Base-by-base conservation (phyloP, 2,329 filamentous ascomycete species). In the Paecilomyces niveus region DNA sequence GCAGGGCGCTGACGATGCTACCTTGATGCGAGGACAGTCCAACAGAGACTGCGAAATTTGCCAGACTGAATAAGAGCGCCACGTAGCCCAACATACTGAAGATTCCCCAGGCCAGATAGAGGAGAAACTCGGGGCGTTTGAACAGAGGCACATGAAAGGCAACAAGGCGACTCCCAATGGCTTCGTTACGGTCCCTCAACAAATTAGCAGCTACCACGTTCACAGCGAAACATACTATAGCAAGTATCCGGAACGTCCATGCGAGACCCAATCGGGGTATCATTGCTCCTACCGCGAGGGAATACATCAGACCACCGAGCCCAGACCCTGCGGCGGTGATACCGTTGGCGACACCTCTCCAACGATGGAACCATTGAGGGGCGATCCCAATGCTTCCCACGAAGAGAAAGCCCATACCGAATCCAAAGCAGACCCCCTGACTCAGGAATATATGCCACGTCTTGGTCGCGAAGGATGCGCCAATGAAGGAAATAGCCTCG, bases 51-150 rank as follows among this genome's bases (percentile, higher is more conserved):
- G 84, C 84, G 65, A 86, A 89, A 59, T 82, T 85, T 1, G 86
- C 82, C 8, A 89, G 70, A 2, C 81, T 85, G 72, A 87, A 89
- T 1, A 88, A 75, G 1, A 89, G 70, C 0, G 85, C 82, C 21
- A 87, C 82, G 62, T 89, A 89, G 5, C 83, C 86, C 5, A 89
- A 73, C 79, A 87, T 84, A 55, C 79, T 84, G 61, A 87, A 77
- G 59, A 83, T 78, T 0, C 83, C 85, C 74, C 83, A 89, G 3
- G 86, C 85, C 1, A 80, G 80, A 4, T 52, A 52, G 50, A 86
- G 64, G 22, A 88, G 67, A 1, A 83, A 68, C 74, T 88, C 81
- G 0, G 76, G 70, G 1, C 78, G 76, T 51, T 74, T 76, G 63
- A 87, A 81, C 5, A 86, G 67, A 3, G 74, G 72, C 24, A 78